Evolutionary conservation across 768 basidiomycete genomes (phyloP).

Genomic region (Hygrocybe coccinea): DNA sequence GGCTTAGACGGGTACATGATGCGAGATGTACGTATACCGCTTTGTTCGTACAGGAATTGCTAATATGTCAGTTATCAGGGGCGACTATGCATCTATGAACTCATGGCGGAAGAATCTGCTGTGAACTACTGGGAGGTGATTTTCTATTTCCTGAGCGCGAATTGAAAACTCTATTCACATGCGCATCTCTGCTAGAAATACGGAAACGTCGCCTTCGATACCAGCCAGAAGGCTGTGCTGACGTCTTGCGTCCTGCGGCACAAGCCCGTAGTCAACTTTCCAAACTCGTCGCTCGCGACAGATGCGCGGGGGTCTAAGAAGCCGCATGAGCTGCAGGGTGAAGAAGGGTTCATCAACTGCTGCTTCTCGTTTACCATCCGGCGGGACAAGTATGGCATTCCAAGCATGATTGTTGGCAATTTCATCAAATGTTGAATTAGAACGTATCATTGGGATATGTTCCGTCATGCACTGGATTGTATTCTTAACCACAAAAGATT

Average conservation of each 20-base stretch:
- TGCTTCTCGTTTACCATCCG: slow-evolving; percentile 91
- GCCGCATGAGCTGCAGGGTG: slow-evolving; percentile 29
- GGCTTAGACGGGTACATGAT: slow-evolving; percentile 84
- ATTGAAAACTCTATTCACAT: background rate
- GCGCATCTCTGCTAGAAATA: slow-evolving; percentile 67
- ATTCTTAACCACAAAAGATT: no score
- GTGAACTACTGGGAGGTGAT: slow-evolving; percentile 95
- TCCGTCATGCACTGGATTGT: no score
- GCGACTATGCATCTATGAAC: slow-evolving; percentile 91
- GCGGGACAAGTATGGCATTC: slow-evolving; percentile 79
- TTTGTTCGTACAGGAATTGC: background rate
- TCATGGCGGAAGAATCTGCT: slow-evolving; percentile 96
- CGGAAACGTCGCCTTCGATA: slow-evolving; percentile 87
- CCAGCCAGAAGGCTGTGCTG: slow-evolving; percentile 86
- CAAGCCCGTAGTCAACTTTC: slow-evolving; percentile 57
- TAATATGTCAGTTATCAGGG: slow-evolving; percentile 45
- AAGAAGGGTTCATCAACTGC: slow-evolving; percentile 78
- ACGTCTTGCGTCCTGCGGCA: slow-evolving; percentile 86
- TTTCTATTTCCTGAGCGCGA: background rate
- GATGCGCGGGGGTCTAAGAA: slow-evolving; percentile 7
- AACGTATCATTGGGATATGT: no score
- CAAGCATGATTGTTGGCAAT: slow-evolving; percentile 87
- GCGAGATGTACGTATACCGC: slow-evolving; percentile 58
- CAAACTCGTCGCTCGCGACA: slow-evolving; percentile 27
- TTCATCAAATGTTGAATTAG: slow-evolving; percentile 62